A percentile compares a stretch with the other conserved stretches of the same genome.
These are phyloP conservation scores for Pseudocercospora ulei DNA, from an alignment of 2,329 filamentous ascomycete genomes.

Conservation along the genomic window DNA sequence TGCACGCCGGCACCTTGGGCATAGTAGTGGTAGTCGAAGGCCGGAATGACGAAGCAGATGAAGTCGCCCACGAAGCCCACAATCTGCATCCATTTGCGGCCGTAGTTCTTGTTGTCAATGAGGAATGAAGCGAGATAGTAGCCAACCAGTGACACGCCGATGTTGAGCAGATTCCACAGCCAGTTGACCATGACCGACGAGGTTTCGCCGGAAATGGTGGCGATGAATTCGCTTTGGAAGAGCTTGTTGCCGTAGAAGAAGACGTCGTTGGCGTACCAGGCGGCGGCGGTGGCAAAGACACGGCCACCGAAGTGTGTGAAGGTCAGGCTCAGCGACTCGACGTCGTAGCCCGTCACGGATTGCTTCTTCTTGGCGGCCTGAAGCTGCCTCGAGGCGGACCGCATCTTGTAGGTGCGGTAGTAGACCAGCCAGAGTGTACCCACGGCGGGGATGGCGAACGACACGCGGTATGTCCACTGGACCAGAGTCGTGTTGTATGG, in stretches of 20 bases:
- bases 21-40: conserved; percentile 81
- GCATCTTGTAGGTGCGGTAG: conserved; percentile 94
- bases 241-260: conserved; percentile 99
- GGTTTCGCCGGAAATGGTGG: conserved; percentile 55
- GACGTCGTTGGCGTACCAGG: conserved; percentile 94
- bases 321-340: conserved; percentile 68
- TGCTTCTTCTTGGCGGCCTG: conserved; percentile 72
- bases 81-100: conserved; percentile 93
- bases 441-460: conserved; percentile 80
- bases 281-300: conserved; percentile 72
- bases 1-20: conserved; percentile 60
- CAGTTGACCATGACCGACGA: conserved; percentile 71
- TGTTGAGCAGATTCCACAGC: conserved; percentile 89
- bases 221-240: conserved; percentile 86
- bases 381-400: conserved; percentile 72
- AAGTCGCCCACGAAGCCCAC: conserved; percentile 88
- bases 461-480: conserved; percentile 86
- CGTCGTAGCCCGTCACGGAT: conserved; percentile 84
- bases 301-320: conserved; percentile 77
- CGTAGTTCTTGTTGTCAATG: conserved; percentile 94
- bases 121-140: conserved; percentile 85
- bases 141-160: conserved; percentile 71
- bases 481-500: conserved; percentile 69
- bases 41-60: conserved; percentile 83
- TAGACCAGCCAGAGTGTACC: conserved; percentile 92